Percentiles rank a stretch among this genome's conserved stretches.
Evolutionary conservation across 495 filamentous ascomycete genomes (phyloP).

Genomic region (Amphirosellinia nigrospora): DNA sequence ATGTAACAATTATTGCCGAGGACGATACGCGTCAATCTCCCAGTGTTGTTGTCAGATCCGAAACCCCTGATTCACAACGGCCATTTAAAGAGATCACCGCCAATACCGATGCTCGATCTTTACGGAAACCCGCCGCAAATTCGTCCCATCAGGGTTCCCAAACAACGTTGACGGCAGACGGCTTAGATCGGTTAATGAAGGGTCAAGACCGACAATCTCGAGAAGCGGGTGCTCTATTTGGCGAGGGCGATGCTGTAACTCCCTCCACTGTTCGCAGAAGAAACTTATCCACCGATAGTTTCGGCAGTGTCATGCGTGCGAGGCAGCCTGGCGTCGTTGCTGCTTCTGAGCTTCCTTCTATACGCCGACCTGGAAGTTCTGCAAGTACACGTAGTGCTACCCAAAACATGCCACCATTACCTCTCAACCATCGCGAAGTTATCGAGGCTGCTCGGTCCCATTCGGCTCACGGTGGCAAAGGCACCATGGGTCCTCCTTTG

Average conservation of each 20-base stretch:
- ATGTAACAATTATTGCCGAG: constrained; percentile 57
- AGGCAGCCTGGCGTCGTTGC: constrained; percentile 33
- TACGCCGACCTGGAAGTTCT: constrained; percentile 70
- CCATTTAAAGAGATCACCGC: constrained; percentile 50
- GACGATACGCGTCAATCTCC: constrained; percentile 59
- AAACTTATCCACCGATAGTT: constrained; percentile 46
- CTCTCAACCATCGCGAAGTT: constrained; percentile 78
- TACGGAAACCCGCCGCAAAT: constrained; percentile 43
- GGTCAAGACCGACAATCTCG: constrained; percentile 27
- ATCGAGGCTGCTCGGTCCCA: constrained; percentile 76
- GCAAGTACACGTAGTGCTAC: constrained; percentile 58
- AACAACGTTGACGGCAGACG: constrained; percentile 73
- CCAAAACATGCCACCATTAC: constrained; percentile 69
- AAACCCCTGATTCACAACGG: constrained; percentile 49
- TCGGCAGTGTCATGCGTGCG: constrained; percentile 44
- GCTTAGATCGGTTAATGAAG: constrained; percentile 70
- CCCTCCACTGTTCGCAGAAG: constrained; percentile 44
- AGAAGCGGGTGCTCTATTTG: constrained; percentile 26
- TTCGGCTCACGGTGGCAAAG: constrained; percentile 53
- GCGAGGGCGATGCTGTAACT: constrained; percentile 28
- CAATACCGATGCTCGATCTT: constrained; percentile 43
- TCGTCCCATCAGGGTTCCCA: constrained; percentile 73
- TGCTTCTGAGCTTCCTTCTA: constrained; percentile 33
- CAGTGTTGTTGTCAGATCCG: constrained; percentile 40
- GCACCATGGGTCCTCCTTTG: constrained; percentile 82